Conservation (phyloP, 1,284 basidiomycete species). For the Hortiboletus rubellus region DNA sequence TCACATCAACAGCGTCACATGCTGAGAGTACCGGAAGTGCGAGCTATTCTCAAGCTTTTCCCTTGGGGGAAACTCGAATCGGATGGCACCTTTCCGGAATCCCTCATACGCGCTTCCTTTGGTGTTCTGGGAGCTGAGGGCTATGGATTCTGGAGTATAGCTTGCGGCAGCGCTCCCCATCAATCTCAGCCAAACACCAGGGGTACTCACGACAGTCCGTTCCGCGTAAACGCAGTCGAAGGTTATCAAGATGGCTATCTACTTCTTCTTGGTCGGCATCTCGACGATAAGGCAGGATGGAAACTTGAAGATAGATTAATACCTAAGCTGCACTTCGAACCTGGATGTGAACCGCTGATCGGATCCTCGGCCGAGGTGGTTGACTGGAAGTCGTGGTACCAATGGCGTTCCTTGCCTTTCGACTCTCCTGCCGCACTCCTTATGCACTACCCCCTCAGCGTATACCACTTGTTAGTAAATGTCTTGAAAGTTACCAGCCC, state of each 20-base stretch:
- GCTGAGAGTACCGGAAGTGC: conserved; percentile 32
- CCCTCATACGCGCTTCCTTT: conserved; percentile 37
- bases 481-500: conserved; percentile 36
- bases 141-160: conserved; percentile 41
- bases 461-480: conserved; percentile 40
- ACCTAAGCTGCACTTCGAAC: conserved; percentile 36
- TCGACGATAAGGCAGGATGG: conserved; percentile 40
- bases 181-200: conserved; percentile 20
- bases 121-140: conserved; percentile 39
- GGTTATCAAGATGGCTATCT: conserved; percentile 36
- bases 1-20: conserved; percentile 36
- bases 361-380: conserved; percentile 28
- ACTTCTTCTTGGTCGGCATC: conserved; percentile 32
- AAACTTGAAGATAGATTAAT: conserved; percentile 37
- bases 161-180: conserved; percentile 37
- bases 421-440: conserved; percentile 44
- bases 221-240: conserved; percentile 12
- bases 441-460: conserved; percentile 41
- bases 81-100: conserved; percentile 40
- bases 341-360: conserved; percentile 22
- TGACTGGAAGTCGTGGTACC: conserved; percentile 43
- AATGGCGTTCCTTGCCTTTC: conserved; percentile 40
- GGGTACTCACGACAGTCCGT: background rate
- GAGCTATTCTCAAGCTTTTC: conserved; percentile 36
- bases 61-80: conserved; percentile 43